Evolutionary conservation across 2,329 filamentous ascomycete species (phyloP), one percentile per base, ranked within the genome.

Genomic region (Hypoxylon sp.): DNA sequence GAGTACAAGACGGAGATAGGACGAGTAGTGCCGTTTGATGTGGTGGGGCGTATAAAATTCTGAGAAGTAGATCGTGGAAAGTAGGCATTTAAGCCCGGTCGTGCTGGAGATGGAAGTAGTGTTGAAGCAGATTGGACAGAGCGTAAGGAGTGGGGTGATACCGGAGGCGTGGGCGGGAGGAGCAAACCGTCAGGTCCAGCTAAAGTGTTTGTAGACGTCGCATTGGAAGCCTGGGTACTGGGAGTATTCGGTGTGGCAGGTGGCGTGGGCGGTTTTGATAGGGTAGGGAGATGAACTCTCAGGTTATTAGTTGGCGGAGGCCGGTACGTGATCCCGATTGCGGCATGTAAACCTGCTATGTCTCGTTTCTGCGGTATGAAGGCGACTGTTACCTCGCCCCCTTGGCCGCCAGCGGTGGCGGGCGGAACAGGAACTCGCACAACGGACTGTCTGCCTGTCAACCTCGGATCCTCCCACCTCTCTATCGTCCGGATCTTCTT

Each of bases 261-360:
- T 30, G 79, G 78, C 5, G 78, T 77, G 23, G 70, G 62, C 21
- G 75, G 58, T 60, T 67, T 66, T 25, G 68, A 57, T 34, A 64
- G 36, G 9, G 49, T 34, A 65, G 46, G 51, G 51, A 59, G 41
- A 30, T 53, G 51, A 32, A 60, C 30, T 49, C 62, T 53, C 43
- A 72, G 19, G n/a, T 58, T 60, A 36, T 64, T 70, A 1, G 74
- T 76, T 10, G 79, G 73, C 0, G 90, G 88, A 19, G 90, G 85
- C 17, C 86, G 85, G 75, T 93, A 93, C 0, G 91, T 93, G 71
- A 93, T 91, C 13, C 88, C 90, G 69, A 93, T 85, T 10, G 90
- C 90, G 63, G 87, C 87, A 74, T 92, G 90, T 0, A 91, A 74
- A 2, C 86, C 85, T 6, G 86, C 87, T 3, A 89, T 73, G 72